phyloP scores from a whole-genome alignment of 2,329 filamentous ascomycete species.

The Apiospora arundinis region DNA sequence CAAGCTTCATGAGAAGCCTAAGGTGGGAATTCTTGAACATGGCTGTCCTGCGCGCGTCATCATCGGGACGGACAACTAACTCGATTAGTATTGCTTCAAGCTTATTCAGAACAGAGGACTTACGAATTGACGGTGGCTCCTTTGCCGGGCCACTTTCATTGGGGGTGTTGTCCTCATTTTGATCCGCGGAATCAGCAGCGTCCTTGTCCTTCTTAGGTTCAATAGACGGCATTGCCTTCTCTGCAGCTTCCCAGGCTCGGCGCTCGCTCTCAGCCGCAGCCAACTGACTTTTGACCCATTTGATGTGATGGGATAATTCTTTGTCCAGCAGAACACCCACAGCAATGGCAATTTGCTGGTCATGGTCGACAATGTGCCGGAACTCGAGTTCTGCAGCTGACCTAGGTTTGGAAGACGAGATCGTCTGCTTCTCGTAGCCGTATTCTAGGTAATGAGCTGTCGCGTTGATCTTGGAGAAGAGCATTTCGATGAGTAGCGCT shows the following conservation, averaged over 20 bases:
- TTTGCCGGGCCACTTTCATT: constrained; percentile 39
- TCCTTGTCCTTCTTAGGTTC: background rate
- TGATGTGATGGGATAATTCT: constrained; percentile 75
- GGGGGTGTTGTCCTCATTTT: constrained; percentile 31
- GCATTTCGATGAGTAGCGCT: constrained; percentile 85
- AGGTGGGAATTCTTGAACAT: constrained; percentile 91
- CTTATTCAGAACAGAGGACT: constrained; percentile 34
- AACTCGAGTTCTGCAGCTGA: constrained; percentile 86
- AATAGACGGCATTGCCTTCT: constrained; percentile 55
- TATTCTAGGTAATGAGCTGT: constrained; percentile 90
- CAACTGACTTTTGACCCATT: constrained; percentile 81
- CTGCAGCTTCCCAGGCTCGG: constrained; percentile 76
- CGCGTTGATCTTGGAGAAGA: constrained; percentile 89
- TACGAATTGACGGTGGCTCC: constrained; percentile 60
- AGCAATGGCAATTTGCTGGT: constrained; percentile 79
- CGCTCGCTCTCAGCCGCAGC: constrained; percentile 73
- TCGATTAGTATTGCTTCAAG: constrained; percentile 29
- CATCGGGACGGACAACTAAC: constrained; percentile 67
- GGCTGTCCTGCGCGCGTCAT: constrained; percentile 70
- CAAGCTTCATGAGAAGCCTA: constrained; percentile 80
- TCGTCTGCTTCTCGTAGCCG: constrained; percentile 81
- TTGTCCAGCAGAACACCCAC: constrained; percentile 82
- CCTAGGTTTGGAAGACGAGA: constrained; percentile 64
- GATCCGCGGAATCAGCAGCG: background rate
- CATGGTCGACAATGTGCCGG: constrained; percentile 70